Conservation (phyloP, 805 yeast genomes). For the Yarrowia deformans region DNA sequence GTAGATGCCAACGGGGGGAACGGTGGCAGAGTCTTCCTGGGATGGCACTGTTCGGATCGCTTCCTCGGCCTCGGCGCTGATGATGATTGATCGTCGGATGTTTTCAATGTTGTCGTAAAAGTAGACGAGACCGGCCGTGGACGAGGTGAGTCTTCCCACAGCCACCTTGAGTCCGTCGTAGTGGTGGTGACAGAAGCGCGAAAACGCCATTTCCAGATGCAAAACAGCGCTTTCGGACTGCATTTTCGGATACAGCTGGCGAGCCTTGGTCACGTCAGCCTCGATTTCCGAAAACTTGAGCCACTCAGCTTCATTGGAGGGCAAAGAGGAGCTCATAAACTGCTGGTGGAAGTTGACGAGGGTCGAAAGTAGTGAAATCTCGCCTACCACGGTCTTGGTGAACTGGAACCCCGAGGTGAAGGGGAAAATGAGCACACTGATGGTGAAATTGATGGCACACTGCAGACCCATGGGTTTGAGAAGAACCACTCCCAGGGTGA, state of each 20-base stretch:
- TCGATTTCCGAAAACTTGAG: slow-evolving; percentile 22
- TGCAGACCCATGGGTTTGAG: slow-evolving; percentile 33
- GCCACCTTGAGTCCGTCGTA: slow-evolving; percentile 3
- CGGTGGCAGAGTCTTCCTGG: background rate
- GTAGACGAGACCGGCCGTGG: slow-evolving; percentile 17
- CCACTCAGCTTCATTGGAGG: slow-evolving; percentile 22
- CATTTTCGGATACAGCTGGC: slow-evolving; percentile 40
- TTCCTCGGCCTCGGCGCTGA: background rate
- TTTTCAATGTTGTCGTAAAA: slow-evolving; percentile 34
- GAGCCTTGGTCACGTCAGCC: slow-evolving; percentile 14
- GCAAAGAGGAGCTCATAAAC: slow-evolving; percentile 21
- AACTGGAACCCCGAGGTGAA: slow-evolving; percentile 26
- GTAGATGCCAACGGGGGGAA: slow-evolving; percentile 23
- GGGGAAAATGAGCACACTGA: slow-evolving; percentile 6
- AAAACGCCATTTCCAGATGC: slow-evolving; percentile 42
- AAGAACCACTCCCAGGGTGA: background rate
- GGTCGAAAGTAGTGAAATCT: background rate
- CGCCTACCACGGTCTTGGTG: background rate
- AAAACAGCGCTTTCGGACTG: slow-evolving; percentile 42
- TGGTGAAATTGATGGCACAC: slow-evolving; percentile 13
- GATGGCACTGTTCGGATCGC: background rate
- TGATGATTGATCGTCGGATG: slow-evolving; percentile 11
- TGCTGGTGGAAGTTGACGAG: slow-evolving; percentile 14
- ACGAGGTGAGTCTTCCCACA: slow-evolving; percentile 6
- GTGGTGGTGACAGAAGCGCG: slow-evolving; percentile 13